phyloP scores from a whole-genome alignment of 495 filamentous ascomycete species.

The Pseudevernia furfuracea region DNA sequence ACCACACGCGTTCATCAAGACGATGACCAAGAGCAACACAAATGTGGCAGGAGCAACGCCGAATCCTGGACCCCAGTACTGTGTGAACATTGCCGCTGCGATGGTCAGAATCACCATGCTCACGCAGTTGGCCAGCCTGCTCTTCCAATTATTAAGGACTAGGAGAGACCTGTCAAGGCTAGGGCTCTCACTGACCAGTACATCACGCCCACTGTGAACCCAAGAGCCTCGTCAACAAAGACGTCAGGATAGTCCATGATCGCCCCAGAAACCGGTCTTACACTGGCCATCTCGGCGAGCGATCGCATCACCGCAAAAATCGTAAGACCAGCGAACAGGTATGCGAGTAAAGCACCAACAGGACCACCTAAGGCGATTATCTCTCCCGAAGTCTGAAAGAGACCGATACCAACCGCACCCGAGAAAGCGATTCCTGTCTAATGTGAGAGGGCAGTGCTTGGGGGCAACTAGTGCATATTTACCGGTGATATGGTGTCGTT shows the following conservation, averaged over 20 bases:
- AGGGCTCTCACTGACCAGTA: conserved; percentile 34
- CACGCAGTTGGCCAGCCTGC: conserved; percentile 28
- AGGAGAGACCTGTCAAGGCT: background rate
- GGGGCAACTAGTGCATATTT: background rate
- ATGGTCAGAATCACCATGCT: conserved; percentile 30
- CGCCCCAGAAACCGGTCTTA: conserved; percentile 35
- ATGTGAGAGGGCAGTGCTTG: background rate
- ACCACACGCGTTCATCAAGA: conserved; percentile 29
- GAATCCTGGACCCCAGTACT: conserved; percentile 25
- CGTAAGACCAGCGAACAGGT: conserved; percentile 33
- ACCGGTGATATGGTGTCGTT: conserved; percentile 29
- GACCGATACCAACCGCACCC: conserved; percentile 36
- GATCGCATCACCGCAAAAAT: conserved; percentile 37
- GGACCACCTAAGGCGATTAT: conserved; percentile 33
- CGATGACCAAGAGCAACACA: conserved; percentile 22
- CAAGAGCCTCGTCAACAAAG: conserved; percentile 38
- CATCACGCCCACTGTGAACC: conserved; percentile 33
- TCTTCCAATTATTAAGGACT: conserved; percentile 10
- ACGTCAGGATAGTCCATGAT: conserved; percentile 35
- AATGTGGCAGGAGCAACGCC: conserved; percentile 23
- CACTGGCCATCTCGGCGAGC: conserved; percentile 37
- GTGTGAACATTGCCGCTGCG: conserved; percentile 25
- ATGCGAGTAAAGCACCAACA: conserved; percentile 35
- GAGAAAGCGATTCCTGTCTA: conserved; percentile 32
- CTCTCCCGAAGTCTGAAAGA: conserved; percentile 35